These are phyloP conservation scores for Buxus sempervirens DNA, from an alignment of 164 flowering plant genomes.

Conservation along the genomic window DNA sequence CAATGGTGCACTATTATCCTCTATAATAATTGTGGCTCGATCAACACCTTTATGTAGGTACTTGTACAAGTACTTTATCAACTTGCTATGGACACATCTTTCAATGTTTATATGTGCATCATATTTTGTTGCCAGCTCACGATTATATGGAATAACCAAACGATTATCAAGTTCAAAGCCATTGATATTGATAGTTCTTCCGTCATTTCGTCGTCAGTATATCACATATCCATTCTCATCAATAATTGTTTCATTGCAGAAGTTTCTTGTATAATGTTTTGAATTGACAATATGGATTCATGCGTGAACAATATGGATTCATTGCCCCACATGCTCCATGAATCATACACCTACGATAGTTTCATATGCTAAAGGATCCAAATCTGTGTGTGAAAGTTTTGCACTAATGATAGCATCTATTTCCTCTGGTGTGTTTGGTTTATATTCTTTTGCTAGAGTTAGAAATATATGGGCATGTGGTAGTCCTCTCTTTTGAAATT, in stretches of 20 bases:
- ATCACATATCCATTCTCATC: background rate
- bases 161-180: background rate
- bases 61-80: slow-evolving; percentile 6
- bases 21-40: slow-evolving; percentile 2
- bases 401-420: slow-evolving; percentile 13
- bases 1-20: background rate
- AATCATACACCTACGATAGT: background rate
- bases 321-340: background rate
- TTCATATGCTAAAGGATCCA: background rate
- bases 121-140: background rate
- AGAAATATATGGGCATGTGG: slow-evolving; percentile 17
- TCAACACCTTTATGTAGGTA: background rate
- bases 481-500: slow-evolving; percentile 19
- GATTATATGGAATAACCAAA: slow-evolving; percentile 8
- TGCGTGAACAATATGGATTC: background rate
- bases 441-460: background rate
- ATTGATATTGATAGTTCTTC: background rate
- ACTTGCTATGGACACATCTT: background rate
- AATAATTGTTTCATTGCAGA: background rate
- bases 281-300: background rate
- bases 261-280: background rate
- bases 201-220: background rate
- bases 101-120: slow-evolving; percentile 7
- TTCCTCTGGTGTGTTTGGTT: background rate
- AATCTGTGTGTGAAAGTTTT: slow-evolving; percentile 4